Percentiles rank a stretch among this genome's conserved stretches.
Conservation (phyloP, 495 filamentous ascomycete species). For the Penicillium bovifimosum region DNA sequence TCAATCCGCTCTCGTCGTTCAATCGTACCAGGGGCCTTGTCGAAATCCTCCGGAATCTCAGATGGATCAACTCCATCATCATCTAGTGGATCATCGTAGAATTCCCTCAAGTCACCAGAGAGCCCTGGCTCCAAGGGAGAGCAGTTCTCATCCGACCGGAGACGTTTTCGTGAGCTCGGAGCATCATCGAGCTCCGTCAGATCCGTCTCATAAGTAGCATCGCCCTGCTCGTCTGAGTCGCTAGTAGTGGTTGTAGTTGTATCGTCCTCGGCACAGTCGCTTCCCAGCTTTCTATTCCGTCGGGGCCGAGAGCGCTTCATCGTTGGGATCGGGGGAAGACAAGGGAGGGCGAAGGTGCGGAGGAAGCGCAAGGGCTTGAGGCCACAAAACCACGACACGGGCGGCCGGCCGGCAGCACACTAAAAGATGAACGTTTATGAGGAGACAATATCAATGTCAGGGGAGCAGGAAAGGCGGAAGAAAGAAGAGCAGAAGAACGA, state of each 20-base stretch:
- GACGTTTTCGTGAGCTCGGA: slow-evolving; percentile 6
- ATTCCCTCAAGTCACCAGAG: neutral
- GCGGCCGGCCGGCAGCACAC: neutral
- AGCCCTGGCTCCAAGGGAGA: neutral
- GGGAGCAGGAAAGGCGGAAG: neutral
- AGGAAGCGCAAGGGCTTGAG: neutral
- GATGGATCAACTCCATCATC: slow-evolving; percentile 14
- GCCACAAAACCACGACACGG: neutral
- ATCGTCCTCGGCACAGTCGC: neutral
- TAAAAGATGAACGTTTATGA: neutral
- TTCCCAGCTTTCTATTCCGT: slow-evolving; percentile 1
- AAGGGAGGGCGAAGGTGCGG: neutral
- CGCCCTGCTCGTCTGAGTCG: slow-evolving; percentile 4
- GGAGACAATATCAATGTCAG: too few relatives aligned
- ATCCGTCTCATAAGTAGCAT: slow-evolving; percentile 9
- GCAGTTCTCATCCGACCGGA: neutral
- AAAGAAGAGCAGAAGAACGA: neutral
- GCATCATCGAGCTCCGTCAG: slow-evolving; percentile 2
- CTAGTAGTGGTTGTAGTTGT: neutral
- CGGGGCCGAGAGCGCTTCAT: slow-evolving; percentile 9
- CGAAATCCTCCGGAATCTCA: slow-evolving; percentile 17
- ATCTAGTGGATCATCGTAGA: slow-evolving; percentile 15
- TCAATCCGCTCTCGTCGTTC: slow-evolving; percentile 16
- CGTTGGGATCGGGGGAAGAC: neutral
- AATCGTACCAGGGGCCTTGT: slow-evolving; percentile 15